phyloP scores from a whole-genome alignment of 1,284 basidiomycete genomes.

The Ustilago nuda region DNA sequence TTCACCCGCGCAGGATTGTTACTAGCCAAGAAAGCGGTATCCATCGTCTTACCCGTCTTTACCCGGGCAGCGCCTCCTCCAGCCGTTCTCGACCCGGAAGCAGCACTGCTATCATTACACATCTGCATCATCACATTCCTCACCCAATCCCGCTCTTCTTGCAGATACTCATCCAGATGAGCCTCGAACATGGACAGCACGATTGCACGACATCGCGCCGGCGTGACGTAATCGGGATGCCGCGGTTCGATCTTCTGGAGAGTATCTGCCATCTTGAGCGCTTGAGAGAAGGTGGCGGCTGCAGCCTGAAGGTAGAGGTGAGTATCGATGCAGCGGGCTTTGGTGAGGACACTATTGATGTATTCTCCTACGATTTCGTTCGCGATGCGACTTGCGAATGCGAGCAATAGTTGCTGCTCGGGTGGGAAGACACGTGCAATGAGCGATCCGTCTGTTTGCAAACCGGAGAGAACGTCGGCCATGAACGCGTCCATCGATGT shows the following conservation, averaged over 20 bases:
- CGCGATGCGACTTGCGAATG: constrained; percentile 81
- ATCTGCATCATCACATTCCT: constrained; percentile 80
- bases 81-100: constrained; percentile 71
- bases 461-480: constrained; percentile 74
- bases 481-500: constrained; percentile 94
- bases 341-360: constrained; percentile 80
- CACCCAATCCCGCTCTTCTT: constrained; percentile 88
- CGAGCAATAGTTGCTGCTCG: constrained; percentile 77
- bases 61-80: not conserved
- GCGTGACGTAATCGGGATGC: constrained; percentile 52
- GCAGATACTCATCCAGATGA: constrained; percentile 95
- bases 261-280: constrained; percentile 83
- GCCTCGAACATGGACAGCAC: constrained; percentile 89
- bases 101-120: constrained; percentile 80
- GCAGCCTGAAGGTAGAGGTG: constrained; percentile 84
- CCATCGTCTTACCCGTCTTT: constrained; percentile 42
- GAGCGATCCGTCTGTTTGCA: constrained; percentile 80
- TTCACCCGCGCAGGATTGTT: constrained; percentile 92
- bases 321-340: constrained; percentile 80
- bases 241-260: constrained; percentile 61
- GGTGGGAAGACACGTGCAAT: constrained; percentile 88
- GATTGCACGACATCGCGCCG: constrained; percentile 79
- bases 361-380: constrained; percentile 82
- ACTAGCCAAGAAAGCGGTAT: constrained; percentile 78
- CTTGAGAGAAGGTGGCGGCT: constrained; percentile 88